Percentiles rank a stretch among this genome's conserved stretches.
phyloP scores from a whole-genome alignment of 805 yeast species.

The Lipomyces orientalis region DNA sequence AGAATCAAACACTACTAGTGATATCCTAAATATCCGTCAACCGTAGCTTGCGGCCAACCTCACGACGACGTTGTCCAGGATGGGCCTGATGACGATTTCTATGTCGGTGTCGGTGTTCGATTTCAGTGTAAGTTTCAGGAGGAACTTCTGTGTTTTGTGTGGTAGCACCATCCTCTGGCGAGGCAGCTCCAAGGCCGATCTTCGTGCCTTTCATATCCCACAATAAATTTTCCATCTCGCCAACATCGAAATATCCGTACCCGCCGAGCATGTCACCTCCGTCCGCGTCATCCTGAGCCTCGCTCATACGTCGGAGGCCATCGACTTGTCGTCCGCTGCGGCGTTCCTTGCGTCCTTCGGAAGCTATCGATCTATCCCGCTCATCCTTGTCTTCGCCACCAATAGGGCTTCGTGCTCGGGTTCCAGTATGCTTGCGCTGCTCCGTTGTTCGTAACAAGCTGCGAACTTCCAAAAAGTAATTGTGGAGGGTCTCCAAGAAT shows the following conservation, averaged over 20 bases:
- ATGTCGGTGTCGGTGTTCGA: slow-evolving; percentile 9
- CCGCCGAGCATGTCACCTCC: slow-evolving; percentile 68
- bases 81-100: slow-evolving; percentile 12
- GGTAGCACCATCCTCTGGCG: slow-evolving; percentile 3
- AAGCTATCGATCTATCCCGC: neutral
- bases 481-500: slow-evolving; percentile 69
- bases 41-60: slow-evolving; percentile 68
- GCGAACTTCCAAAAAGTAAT: slow-evolving; percentile 64
- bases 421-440: slow-evolving; percentile 31
- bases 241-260: slow-evolving; percentile 83
- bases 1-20: too few species aligned
- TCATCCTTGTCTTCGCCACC: slow-evolving; percentile 25
- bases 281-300: slow-evolving; percentile 38
- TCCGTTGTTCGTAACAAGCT: slow-evolving; percentile 47
- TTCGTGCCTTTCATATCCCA: slow-evolving; percentile 56
- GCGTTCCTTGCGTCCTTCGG: slow-evolving; percentile 8
- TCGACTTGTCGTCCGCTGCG: slow-evolving; percentile 30
- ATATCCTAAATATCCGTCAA: slow-evolving; percentile 61
- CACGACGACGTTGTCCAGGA: slow-evolving; percentile 49
- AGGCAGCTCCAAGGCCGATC: slow-evolving; percentile 7
- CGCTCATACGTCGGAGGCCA: slow-evolving; percentile 20
- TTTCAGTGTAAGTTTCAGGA: neutral
- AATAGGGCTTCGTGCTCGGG: slow-evolving; percentile 38
- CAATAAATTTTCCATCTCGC: slow-evolving; percentile 66
- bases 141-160: neutral